phyloP scores from a whole-genome alignment of 2,329 filamentous ascomycete species.

The Fusarium zealandicum region DNA sequence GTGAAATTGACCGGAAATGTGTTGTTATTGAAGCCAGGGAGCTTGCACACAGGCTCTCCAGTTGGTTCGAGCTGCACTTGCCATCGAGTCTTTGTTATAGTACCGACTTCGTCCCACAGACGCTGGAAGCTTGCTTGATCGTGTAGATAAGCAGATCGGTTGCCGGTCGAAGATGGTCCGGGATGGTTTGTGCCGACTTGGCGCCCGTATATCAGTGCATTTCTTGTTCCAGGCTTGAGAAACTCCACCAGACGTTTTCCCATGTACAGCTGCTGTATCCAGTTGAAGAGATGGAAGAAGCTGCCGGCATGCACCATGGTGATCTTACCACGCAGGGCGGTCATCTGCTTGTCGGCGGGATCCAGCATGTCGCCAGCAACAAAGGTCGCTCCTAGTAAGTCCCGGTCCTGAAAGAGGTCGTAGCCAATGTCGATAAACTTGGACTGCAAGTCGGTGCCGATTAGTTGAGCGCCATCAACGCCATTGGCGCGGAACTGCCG shows the following conservation, averaged over 20 bases:
- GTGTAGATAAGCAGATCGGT: slow-evolving; percentile 54
- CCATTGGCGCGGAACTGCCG: slow-evolving; percentile 60
- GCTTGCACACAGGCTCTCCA: slow-evolving; percentile 33
- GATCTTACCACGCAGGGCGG: slow-evolving; percentile 49
- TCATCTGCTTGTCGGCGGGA: slow-evolving; percentile 47
- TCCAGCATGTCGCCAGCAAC: slow-evolving; percentile 59
- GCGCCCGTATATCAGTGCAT: slow-evolving; percentile 59
- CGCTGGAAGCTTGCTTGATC: slow-evolving; percentile 57
- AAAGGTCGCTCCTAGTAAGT: slow-evolving; percentile 56
- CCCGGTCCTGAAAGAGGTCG: slow-evolving; percentile 68
- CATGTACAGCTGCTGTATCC: slow-evolving; percentile 55
- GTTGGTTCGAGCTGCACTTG: slow-evolving; percentile 51
- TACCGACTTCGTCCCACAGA: slow-evolving; percentile 62
- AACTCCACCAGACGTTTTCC: slow-evolving; percentile 55
- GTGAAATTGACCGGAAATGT: slow-evolving; percentile 46
- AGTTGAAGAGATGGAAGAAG: slow-evolving; percentile 60
- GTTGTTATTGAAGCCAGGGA: slow-evolving; percentile 40
- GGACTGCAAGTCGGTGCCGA: slow-evolving; percentile 57
- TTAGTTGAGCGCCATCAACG: slow-evolving; percentile 56
- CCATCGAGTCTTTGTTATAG: slow-evolving; percentile 58
- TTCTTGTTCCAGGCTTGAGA: slow-evolving; percentile 52
- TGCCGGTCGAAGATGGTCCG: slow-evolving; percentile 28
- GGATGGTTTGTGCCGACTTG: slow-evolving; percentile 54
- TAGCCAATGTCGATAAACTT: slow-evolving; percentile 66
- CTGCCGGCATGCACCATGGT: slow-evolving; percentile 58